Evolutionary conservation across 2,329 filamentous ascomycete genomes (phyloP).

Genomic region (Calonectria crousiana): DNA sequence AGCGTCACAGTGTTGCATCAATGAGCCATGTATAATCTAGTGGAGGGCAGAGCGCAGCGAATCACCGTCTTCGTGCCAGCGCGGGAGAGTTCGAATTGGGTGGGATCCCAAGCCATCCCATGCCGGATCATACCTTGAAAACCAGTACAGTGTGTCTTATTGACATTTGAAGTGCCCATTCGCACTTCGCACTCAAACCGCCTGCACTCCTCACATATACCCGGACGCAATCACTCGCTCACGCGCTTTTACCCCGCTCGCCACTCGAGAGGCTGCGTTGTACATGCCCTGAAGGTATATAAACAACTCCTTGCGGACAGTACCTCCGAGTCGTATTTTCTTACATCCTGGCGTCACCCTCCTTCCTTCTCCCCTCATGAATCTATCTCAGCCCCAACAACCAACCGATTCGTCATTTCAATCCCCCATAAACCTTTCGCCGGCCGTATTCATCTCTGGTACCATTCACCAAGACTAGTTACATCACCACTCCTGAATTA

Average conservation of each 20-base stretch:
- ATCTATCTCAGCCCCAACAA: neutral
- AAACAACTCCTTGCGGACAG: constrained; percentile 19
- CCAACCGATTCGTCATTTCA: neutral
- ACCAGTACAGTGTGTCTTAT: constrained; percentile 14
- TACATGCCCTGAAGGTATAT: constrained; percentile 19
- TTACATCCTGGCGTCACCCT: constrained; percentile 11
- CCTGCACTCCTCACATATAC: constrained; percentile 8
- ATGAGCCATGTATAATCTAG: neutral
- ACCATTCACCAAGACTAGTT: neutral
- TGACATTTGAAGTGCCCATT: neutral
- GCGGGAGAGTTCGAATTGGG: constrained; percentile 12
- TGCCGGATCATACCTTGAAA: constrained; percentile 16
- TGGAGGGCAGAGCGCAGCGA: neutral
- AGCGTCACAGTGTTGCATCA: constrained; percentile 2
- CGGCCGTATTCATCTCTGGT: neutral
- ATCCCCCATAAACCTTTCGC: neutral
- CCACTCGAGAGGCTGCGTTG: constrained; percentile 26
- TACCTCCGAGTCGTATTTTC: constrained; percentile 4
- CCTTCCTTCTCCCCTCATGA: constrained; percentile 26
- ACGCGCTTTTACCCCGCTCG: constrained; percentile 44
- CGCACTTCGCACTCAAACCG: constrained; percentile 11
- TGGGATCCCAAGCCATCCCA: constrained; percentile 11
- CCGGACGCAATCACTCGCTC: constrained; percentile 27
- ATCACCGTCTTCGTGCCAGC: constrained; percentile 6
- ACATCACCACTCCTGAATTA: neutral